Evolutionary conservation across 495 filamentous ascomycete genomes (phyloP).

Genomic region (Xylaria intraflava): DNA sequence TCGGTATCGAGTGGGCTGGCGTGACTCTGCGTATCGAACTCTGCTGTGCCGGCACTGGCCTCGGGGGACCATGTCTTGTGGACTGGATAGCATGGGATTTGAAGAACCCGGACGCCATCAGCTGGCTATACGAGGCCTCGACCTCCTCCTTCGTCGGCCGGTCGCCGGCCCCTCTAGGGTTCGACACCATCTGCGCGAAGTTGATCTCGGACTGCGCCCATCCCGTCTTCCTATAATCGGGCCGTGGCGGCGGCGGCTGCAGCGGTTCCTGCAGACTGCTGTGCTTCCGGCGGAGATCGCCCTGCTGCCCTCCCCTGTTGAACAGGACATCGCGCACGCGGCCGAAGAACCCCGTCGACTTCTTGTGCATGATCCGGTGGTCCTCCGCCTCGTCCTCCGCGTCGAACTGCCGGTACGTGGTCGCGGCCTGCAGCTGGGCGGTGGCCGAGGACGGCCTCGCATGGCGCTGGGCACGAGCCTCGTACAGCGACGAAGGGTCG

Average conservation of each 20-base stretch:
- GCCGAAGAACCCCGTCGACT: slow-evolving; percentile 23
- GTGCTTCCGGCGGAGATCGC: slow-evolving; percentile 17
- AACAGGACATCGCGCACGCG: slow-evolving; percentile 21
- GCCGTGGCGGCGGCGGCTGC: slow-evolving; percentile 10
- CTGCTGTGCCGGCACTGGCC: not conserved
- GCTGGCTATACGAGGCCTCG: slow-evolving; percentile 37
- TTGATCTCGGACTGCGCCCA: slow-evolving; percentile 26
- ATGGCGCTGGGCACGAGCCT: slow-evolving; percentile 10
- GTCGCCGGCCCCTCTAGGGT: slow-evolving; percentile 8
- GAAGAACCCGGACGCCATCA: slow-evolving; percentile 44
- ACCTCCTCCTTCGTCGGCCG: slow-evolving; percentile 42
- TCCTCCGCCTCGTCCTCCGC: not conserved
- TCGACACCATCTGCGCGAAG: slow-evolving; percentile 14
- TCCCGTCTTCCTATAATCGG: slow-evolving; percentile 18
- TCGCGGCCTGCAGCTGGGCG: not conserved
- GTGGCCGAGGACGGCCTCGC: slow-evolving; percentile 16
- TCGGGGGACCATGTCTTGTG: slow-evolving; percentile 31
- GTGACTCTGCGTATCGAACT: too few species aligned
- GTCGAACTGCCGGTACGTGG: not conserved
- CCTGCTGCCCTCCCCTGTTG: slow-evolving; percentile 6
- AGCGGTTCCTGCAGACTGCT: slow-evolving; percentile 20
- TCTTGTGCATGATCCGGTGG: slow-evolving; percentile 18
- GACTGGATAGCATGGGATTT: slow-evolving; percentile 42
- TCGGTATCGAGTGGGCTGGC: slow-evolving; percentile 7
- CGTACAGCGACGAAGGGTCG: slow-evolving; percentile 6